Base-by-base conservation (phyloP, 2,329 filamentous ascomycete species). In the Daldinia sp. region DNA sequence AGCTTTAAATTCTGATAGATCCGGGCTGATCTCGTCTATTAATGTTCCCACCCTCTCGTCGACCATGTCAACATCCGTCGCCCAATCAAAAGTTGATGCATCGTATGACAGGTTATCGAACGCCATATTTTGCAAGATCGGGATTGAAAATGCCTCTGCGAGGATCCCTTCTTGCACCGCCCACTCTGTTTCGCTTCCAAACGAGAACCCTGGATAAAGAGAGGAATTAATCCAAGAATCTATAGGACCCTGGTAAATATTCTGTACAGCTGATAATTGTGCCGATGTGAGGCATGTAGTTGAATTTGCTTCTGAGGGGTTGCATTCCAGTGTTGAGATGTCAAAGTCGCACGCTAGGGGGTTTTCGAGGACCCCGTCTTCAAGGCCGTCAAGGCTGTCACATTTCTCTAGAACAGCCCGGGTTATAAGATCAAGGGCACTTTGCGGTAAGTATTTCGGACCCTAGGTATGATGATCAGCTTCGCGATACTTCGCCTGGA, bases 81-180 rank as follows among this genome's bases (percentile, higher is more conserved):
- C 75, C 72, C 74, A 81, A 55, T 79, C 70, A 63, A 80, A 80
- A 1, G 39, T 67, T 2, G 56, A 60, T 9, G 71, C 57, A 60
- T 80, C 68, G 55, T 77, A 81, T 21, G 51, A 66, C 5, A 78
- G 58, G 54, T 79, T 69, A 39, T 78, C 49, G 58, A 76, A 80
- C 4, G 79, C 77, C 11, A 80, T 70, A 50, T 81, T 79, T 58
- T 80, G 77, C n/a, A 81, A 61, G 8, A 80, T 74, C 1, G 76
- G 77, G 2, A 77, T 70, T 10, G 74, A 73, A 64, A 77, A 81
- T 3, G 68, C 71, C 3, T 75, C 37, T 3, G 76, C 71, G 0
- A 80, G 68, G 1, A 47, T 27, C 3, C 71, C 72, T 68, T 80
- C 76, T 61, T 79, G 78, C 1, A 64, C 9, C 3, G 73, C 49